Base-by-base conservation (phyloP, 1,139 yeast genomes). In the Saccharomyces pastorianus region DNA sequence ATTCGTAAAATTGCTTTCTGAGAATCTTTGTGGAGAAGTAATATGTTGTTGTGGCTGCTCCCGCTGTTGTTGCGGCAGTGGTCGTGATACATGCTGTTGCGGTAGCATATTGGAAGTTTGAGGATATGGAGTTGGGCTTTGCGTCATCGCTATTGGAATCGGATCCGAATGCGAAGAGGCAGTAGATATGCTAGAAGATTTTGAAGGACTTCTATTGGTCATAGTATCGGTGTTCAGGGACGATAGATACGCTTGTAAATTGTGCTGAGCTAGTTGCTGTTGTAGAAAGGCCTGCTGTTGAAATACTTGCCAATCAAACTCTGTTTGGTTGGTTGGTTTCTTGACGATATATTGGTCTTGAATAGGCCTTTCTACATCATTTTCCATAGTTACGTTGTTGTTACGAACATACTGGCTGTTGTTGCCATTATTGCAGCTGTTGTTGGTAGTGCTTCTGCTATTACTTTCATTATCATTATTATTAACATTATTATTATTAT, bases 241-340 rank as follows among this genome's bases (percentile, higher is more conserved):
- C 3, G 67, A 57, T 46, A 69, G 51, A 42, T 66, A 69, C 1
- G 68, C 69, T 51, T 67, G 69, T 34, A 69, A 54, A 51, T 63
- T 66, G 51, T 68, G 70, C 48, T 66, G 68, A 2, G 71, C 72
- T 13, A 63, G 55, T 31, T 67, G 70, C 54, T 69, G 72, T 51
- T 69, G 71, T 27, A 67, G 53, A 51, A 67, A 61, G 2, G 71
- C 71, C 51, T 69, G 71, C 27, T 66, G 65, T 54, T 67, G 69
- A 49, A 67, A 62, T 13, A 58, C 57, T 50, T 63, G 58, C 71
- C 71, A 67, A 52, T 69, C 71, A 50, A 65, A 68, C 34, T 71
- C 73, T 3, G 68, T 62, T 6, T 68, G 61, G 51, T 68, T 61
- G 4, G 63, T 52, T 6, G 71, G 68, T 50, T 68, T 69, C 53